Conservation (phyloP, 2,329 filamentous ascomycete species). For the Fusarium newnesense region DNA sequence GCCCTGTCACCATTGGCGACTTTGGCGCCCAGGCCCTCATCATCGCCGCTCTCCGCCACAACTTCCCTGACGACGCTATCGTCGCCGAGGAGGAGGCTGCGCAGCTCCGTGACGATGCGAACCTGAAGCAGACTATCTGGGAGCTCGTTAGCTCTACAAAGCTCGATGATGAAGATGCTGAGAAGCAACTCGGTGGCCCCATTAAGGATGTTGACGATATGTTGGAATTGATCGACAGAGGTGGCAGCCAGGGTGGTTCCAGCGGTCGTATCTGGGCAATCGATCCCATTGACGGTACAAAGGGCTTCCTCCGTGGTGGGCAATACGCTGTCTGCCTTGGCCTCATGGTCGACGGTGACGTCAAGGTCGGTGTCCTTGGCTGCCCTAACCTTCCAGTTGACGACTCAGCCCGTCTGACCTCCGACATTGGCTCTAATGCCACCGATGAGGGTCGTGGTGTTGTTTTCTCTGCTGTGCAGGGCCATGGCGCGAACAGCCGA, state of each 20-base stretch:
- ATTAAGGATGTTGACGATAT: conserved; percentile 72
- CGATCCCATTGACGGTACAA: conserved; percentile 97
- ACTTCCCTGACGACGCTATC: conserved; percentile 90
- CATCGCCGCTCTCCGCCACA: conserved; percentile 86
- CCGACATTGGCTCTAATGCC: conserved; percentile 78
- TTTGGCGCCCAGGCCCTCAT: conserved; percentile 98
- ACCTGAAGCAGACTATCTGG: conserved; percentile 79
- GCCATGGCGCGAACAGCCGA: conserved; percentile 82
- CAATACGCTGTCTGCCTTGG: conserved; percentile 97
- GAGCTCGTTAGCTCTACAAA: conserved; percentile 78
- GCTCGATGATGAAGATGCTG: conserved; percentile 67
- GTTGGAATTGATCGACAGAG: conserved; percentile 74
- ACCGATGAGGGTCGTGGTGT: conserved; percentile 84
- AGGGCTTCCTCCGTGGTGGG: conserved; percentile 94
- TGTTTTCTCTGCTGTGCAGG: conserved; percentile 84
- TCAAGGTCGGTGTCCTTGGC: conserved; percentile 92
- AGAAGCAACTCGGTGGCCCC: conserved; percentile 76
- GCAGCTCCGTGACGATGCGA: conserved; percentile 76
- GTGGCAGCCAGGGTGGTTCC: conserved; percentile 75
- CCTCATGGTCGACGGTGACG: conserved; percentile 90
- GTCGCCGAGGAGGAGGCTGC: conserved; percentile 95
- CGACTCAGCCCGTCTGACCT: conserved; percentile 69
- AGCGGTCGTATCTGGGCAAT: conserved; percentile 92
- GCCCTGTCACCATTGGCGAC: conserved; percentile 96
- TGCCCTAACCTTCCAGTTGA: conserved; percentile 95